A percentile compares a stretch with the other conserved stretches of the same genome.
phyloP scores from a whole-genome alignment of 441 rosid species.

The Mallotus japonicus region DNA sequence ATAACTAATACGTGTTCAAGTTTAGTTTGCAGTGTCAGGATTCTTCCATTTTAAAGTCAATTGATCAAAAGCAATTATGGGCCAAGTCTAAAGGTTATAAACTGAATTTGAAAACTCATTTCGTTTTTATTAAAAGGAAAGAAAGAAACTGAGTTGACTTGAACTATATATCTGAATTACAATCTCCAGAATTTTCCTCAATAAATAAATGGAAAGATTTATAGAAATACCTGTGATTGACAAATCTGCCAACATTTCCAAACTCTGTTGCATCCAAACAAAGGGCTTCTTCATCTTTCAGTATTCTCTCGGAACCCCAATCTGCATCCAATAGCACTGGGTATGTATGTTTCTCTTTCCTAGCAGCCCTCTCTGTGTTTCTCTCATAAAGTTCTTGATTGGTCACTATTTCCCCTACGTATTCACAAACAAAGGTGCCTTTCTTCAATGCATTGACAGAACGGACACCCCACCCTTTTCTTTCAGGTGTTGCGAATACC shows the following conservation, averaged over 20 bases:
- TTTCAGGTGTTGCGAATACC: slow-evolving; percentile 35
- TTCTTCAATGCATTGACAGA: slow-evolving; percentile 29
- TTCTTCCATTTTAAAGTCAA: no score
- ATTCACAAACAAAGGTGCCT: slow-evolving; percentile 42
- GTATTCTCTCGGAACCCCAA: slow-evolving; percentile 40
- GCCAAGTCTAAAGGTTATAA: not conserved
- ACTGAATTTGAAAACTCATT: not conserved
- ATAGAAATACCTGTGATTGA: slow-evolving; percentile 41
- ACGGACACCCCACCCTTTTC: slow-evolving; percentile 44
- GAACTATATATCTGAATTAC: not conserved
- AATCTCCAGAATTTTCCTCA: no score
- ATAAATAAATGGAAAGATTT: not conserved
- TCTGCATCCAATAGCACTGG: slow-evolving; percentile 45
- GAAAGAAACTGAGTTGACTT: not conserved
- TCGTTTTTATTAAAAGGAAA: no score
- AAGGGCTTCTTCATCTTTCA: slow-evolving; percentile 48
- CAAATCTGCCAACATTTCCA: slow-evolving; percentile 43
- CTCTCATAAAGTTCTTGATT: slow-evolving; percentile 32
- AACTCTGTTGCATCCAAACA: slow-evolving; percentile 47
- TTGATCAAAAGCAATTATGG: not conserved
- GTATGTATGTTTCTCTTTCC: slow-evolving; percentile 35
- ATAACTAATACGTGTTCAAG: not conserved
- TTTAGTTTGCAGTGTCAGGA: not conserved
- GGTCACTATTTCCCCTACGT: slow-evolving; percentile 42
- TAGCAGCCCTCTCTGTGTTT: slow-evolving; percentile 28